A percentile compares a stretch with the other conserved stretches of the same genome.
Conservation (phyloP, 345 rosid genomes). For the Physaria fendleri region DNA sequence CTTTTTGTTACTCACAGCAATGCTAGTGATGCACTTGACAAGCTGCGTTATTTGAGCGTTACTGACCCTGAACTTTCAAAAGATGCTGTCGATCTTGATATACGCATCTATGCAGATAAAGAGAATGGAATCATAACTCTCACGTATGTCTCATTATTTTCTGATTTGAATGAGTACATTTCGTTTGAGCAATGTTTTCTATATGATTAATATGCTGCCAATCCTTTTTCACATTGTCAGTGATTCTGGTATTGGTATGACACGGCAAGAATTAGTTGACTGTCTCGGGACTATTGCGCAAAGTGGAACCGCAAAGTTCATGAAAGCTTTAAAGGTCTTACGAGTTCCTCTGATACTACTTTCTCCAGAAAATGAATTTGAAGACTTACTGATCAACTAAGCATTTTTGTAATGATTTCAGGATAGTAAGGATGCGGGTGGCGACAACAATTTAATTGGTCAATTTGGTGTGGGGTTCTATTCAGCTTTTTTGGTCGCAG, state of each 20-base stretch:
- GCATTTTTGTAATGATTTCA: constrained; percentile 31
- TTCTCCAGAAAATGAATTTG: not conserved
- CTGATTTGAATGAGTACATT: not conserved
- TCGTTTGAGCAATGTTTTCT: not conserved
- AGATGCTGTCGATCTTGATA: constrained; percentile 70
- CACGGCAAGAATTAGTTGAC: constrained; percentile 81
- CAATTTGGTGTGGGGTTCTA: constrained; percentile 99
- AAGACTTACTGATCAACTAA: constrained; percentile 11
- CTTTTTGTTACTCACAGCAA: constrained; percentile 46
- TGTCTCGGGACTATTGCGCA: constrained; percentile 98
- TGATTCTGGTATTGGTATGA: constrained; percentile 97
- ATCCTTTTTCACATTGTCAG: constrained; percentile 35
- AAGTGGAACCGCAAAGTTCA: constrained; percentile 96
- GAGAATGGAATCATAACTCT: constrained; percentile 77
- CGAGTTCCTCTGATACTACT: not conserved
- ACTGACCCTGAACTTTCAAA: constrained; percentile 68
- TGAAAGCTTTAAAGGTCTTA: constrained; percentile 80
- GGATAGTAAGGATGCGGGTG: constrained; percentile 86
- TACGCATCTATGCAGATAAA: constrained; percentile 77
- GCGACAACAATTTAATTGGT: constrained; percentile 83
- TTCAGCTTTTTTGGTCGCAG: constrained; percentile 89
- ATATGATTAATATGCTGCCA: not conserved
- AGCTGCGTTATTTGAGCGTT: constrained; percentile 79
- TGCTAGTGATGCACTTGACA: constrained; percentile 98
- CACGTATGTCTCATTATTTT: constrained; percentile 39